Evolutionary conservation across 1,284 basidiomycete genomes (phyloP), one percentile per base, ranked within the genome.

Genomic region (Pseudozyma tsukubaensis): DNA sequence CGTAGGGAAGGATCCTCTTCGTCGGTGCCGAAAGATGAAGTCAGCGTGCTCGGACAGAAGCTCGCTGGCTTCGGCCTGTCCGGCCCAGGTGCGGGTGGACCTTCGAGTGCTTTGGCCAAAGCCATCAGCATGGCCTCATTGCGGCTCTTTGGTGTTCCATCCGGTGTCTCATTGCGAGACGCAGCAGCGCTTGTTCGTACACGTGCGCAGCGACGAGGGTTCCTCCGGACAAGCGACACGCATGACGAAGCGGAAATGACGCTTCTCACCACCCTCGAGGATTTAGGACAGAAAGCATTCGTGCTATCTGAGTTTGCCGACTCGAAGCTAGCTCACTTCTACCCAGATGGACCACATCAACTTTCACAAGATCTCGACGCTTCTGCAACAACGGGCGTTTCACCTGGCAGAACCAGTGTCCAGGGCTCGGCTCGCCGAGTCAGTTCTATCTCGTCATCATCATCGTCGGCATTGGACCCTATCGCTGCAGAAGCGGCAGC

Each of bases 291-390:
- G 87, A 98, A 98, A 88, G 94, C 95, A 24, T 92, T 93, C 71
- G 94, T 96, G 39, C 86, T 98, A 58, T 92, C 92, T 55, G 91
- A 93, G 72, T 95, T 95, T 89, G 96, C 93, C 37, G 95, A 98
- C 85, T 90, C 92, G 84, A 93, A 94, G 89, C 91, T 96, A 70
- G 90, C 92, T 57, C 90, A 89, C 57, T 65, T 57, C 50, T 85
- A 90, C 92, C 49, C 92, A 90, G 85, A 59, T 6, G 80, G 80
- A 1, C 78, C 80, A 32, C 80, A 81, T 51, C 80, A 81, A 44
- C 59, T 65, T 12, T 61, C 61, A 37, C 56, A 67, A 24, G 58
- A 69, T 10, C 51, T 76, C 4, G 70, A 73, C 40, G 48, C 66
- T 11, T 68, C 63, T 11, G 50, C 59, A 3, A 59, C 60, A 3